Base-by-base conservation (phyloP, 1,139 yeast species). In the Pichia sorboxylosa region DNA sequence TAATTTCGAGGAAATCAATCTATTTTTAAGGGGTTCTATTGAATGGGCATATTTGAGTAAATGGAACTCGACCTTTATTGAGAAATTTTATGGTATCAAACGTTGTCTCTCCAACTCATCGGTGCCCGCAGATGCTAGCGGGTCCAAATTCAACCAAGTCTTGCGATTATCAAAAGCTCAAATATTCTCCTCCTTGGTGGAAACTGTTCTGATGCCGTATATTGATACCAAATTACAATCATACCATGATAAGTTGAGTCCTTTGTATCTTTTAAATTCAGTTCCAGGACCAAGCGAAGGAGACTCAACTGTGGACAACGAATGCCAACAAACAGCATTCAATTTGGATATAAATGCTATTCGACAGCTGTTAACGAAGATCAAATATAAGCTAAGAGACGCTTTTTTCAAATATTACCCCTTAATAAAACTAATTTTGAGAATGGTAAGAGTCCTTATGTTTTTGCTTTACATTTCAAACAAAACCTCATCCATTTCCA, bases 51-150 rank as follows among this genome's bases (percentile, higher is more conserved):
- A 79, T 46, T 54, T 87, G 32, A 67, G 61, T 34, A 64, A 66
- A 35, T 82, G 93, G 84, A 87, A 82, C 47, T 75, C 94, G 0
- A 73, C 92, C 2, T 84, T 90, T 46, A 83, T 94, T 0, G 97
- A 87, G 52, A 82, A 82, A 52, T 90, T 87, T 51, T 87, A 90
- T 50, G 97, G 96, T 2, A 58, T 90, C 44, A 84, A 85, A 51
- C 59, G 94, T 33, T 73, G 73, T 15, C 58, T 58, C 34, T 58
- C 55, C 24, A 59, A 17, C 5, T 27, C 28, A 10, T 24, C 33
- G n/a, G 26, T 26, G 10, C 27, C 35, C 6, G 5, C 17, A 14
- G 24, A 31, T 9, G 13, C 34, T 2, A n/a, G 20, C n/a, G 31
- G 44, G 4, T 13, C 30, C 14, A 44, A 51, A 16, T 49, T 49